Base-by-base conservation (phyloP, 148 eudicot species). In the Pharnaceum exiguum region DNA sequence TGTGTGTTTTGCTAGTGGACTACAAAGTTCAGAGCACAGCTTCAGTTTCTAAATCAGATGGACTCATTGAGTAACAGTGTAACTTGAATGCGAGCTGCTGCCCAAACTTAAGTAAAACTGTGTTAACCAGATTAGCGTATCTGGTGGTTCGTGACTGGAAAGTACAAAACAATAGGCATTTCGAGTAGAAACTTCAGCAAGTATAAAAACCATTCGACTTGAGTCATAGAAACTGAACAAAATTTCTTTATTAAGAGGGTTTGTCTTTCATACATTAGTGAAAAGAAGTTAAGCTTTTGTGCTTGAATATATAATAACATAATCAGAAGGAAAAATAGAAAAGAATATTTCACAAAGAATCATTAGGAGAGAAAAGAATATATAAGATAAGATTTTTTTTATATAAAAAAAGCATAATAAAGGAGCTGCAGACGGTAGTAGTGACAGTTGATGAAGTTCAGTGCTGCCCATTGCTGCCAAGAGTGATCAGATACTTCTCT, bases 291-390 rank as follows among this genome's bases (percentile, higher is more conserved):
- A 69, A 53, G 24, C 25, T 48, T 62, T 58, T 55, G 57, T 30
- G 55, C 68, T 62, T 68, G 42, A 46, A 61, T 68, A 28, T 38
- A 24, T 16, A 37, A 60, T 32, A 53, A 51, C 43, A 61, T 22
- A 24, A 59, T 21, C 27, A 27, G 12, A 44, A 30, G 15, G 21
- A 46, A 46, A 65, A 70, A 71, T 73, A 29, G 18, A 24, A 18
- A 60, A 16, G 24, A 47, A 33, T 46, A 47, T 46, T 62, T 48
- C 63, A 70, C 68, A 56, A 39, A 62, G 64, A 70, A 57, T 57
- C 57, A 63, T 70, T 56, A 40, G 47, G 32, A 28, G 52, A 33
- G 4, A 21, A 30, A 55, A 51, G 56, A 61, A 39, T 48, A 27
- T 46, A 21, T 5, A 48, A 30, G 19, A 66, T 37, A 48, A 5